A percentile compares a stretch with the other conserved stretches of the same genome.
phyloP scores from a whole-genome alignment of 208 protist genomes.

The Herpetomonas tarakana region DNA sequence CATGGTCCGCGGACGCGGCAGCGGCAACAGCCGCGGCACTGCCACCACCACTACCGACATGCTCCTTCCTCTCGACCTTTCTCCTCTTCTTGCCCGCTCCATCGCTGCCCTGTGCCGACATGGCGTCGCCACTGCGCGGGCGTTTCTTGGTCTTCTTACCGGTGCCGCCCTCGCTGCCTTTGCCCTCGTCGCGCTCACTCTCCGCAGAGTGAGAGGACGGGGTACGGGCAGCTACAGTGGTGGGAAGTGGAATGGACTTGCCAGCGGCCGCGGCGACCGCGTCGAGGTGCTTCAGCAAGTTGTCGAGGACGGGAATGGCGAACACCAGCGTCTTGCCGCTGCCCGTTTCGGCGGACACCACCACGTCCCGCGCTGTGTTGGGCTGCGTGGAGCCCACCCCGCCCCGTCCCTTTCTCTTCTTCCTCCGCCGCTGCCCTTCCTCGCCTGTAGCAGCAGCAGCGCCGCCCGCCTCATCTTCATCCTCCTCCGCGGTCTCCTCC shows the following conservation, averaged over 20 bases:
- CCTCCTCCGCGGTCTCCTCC: slow-evolving; percentile 7
- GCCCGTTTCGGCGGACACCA: slow-evolving; percentile 93
- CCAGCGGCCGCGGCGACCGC: not conserved
- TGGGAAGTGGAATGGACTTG: not conserved
- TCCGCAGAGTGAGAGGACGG: not conserved
- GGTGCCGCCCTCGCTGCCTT: not conserved
- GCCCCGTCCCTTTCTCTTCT: slow-evolving; percentile 6
- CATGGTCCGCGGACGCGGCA: not conserved
- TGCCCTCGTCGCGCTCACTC: slow-evolving; percentile 18
- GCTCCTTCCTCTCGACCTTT: slow-evolving; percentile 6
- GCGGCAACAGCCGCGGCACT: not conserved
- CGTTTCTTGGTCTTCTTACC: not conserved
- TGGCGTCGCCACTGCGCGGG: not conserved
- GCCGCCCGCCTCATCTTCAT: not conserved
- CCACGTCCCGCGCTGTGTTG: slow-evolving; percentile 52
- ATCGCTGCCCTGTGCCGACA: not conserved
- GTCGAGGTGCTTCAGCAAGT: slow-evolving; percentile 29
- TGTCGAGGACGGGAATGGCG: slow-evolving; percentile 93
- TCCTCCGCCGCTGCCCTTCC: slow-evolving; percentile 3
- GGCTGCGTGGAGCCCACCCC: not conserved
- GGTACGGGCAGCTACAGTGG: not conserved
- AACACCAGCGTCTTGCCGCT: slow-evolving; percentile 98
- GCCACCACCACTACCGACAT: not conserved
- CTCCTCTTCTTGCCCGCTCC: not conserved
- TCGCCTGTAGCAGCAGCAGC: not conserved